Evolutionary conservation across 257 asterid genomes (phyloP), one percentile per base, ranked within the genome.

Genomic region (Lantana camara): DNA sequence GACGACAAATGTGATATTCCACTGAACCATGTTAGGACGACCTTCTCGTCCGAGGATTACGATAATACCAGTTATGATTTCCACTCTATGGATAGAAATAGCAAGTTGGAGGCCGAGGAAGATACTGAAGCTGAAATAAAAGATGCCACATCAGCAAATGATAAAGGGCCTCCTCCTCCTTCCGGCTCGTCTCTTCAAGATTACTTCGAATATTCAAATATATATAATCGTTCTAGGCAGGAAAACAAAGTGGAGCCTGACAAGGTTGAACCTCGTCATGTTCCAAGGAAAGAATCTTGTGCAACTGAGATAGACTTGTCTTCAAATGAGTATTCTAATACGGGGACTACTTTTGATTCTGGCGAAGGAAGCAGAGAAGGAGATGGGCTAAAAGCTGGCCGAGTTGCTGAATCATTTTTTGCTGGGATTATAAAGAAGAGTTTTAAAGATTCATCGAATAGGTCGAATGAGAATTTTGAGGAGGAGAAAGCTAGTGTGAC

Each of bases 261-360:
- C 71, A 85, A 77, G 76, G 15, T 37, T 27, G 16, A 52, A 6
- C 35, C 55, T 59, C 46, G 65, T 67, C 88, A 80, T 67, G 59
- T 66, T 50, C 60, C 69, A 56, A 66, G 73, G 60, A 80, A 77
- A 13, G 90, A 81, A 57, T 72, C 82, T 15, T 64, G 80, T 20
- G 85, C 90, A 41, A 87, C 95, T 38, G 97, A 90, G 83, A 90
- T 88, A 44, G 97, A 90, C 11, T 72, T 93, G 64, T 76, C 94
- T 1, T 82, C 97, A 21, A 85, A 78, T 30, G 99, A 93, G 79
- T 93, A 74, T 53, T 17, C 73, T 17, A 89, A 85, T 56, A 85
- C 95, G 0, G 95, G 96, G 37, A 82, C 97, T 14, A 85, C 99
- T 7, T 71, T 79, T 47, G 96, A 80, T 58, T 90, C 96, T 0